Evolutionary conservation across 805 yeast genomes (phyloP).

Genomic region (Osmozyma mogii): DNA sequence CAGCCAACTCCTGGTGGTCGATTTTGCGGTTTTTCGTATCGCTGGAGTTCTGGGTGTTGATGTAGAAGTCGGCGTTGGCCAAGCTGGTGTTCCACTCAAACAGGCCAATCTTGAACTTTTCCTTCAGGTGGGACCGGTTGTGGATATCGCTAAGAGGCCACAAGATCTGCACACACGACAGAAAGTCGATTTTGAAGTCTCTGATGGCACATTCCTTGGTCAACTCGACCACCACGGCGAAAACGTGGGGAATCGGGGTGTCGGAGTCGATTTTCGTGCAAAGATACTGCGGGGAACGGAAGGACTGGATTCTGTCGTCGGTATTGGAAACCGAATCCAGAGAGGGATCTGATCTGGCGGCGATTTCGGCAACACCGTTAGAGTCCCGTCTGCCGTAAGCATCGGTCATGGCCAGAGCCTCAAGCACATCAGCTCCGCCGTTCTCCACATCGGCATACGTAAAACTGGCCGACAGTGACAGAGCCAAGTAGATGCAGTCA

Average conservation of each 20-base stretch:
- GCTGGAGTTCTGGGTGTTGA: slow-evolving; percentile 33
- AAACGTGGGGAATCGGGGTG: slow-evolving; percentile 41
- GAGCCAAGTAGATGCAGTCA: slow-evolving; percentile 33
- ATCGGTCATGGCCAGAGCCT: slow-evolving; percentile 4
- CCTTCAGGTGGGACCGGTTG: slow-evolving; percentile 35
- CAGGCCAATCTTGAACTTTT: slow-evolving; percentile 41
- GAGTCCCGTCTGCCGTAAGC: neutral
- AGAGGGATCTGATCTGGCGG: no score
- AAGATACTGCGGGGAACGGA: slow-evolving; percentile 29
- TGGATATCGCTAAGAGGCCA: slow-evolving; percentile 53
- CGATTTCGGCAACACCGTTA: no score
- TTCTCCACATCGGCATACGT: slow-evolving; percentile 38
- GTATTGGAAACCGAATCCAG: no score
- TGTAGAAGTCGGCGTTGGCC: slow-evolving; percentile 38
- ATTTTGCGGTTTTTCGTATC: slow-evolving; percentile 34
- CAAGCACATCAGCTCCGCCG: slow-evolving; percentile 20
- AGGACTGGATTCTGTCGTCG: slow-evolving; percentile 17
- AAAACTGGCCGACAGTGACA: slow-evolving; percentile 31
- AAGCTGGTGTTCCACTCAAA: slow-evolving; percentile 35
- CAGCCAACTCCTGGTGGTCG: slow-evolving; percentile 37
- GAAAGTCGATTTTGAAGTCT: slow-evolving; percentile 34
- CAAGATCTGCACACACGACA: slow-evolving; percentile 34
- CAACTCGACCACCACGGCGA: slow-evolving; percentile 43
- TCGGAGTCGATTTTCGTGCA: slow-evolving; percentile 31
- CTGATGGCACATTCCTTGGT: slow-evolving; percentile 31